phyloP scores from a whole-genome alignment of 441 rosid species.

The Populus hybrid region DNA sequence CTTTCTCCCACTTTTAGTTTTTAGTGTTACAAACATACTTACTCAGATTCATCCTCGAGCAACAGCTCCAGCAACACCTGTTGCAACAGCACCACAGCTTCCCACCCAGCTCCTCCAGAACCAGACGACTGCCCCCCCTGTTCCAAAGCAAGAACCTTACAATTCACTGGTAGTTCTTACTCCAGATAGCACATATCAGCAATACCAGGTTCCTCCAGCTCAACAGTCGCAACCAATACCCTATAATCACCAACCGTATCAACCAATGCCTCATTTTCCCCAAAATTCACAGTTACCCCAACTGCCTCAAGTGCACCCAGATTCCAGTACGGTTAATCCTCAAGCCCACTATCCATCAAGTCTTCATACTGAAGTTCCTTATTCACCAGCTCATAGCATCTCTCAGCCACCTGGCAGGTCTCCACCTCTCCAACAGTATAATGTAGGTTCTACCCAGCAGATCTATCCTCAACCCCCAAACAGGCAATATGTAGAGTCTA shows the following conservation, averaged over 20 bases:
- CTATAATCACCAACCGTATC: conserved; percentile 23
- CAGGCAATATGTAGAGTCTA: conserved; percentile 23
- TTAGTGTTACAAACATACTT: conserved; percentile 1
- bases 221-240: conserved; percentile 17
- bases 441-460: conserved; percentile 18
- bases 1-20: conserved; percentile 7
- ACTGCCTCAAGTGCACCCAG: conserved; percentile 23
- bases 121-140: conserved; percentile 13
- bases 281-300: conserved; percentile 13
- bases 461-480: conserved; percentile 21
- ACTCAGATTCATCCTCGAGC: conserved; percentile 8
- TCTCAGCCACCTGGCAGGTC: conserved; percentile 22
- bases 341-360: conserved; percentile 2
- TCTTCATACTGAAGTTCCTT: conserved; percentile 24
- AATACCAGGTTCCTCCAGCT: conserved; percentile 13
- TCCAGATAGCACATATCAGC: conserved; percentile 25
- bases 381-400: conserved; percentile 25
- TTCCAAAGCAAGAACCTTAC: conserved; percentile 25
- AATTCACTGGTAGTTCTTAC: conserved; percentile 2
- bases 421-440: conserved; percentile 19
- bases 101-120: conserved; percentile 24
- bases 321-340: conserved; percentile 13
- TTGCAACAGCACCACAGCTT: conserved; percentile 30
- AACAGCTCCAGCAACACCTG: conserved; percentile 11
- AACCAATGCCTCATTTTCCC: conserved; percentile 22